Percentiles rank a stretch among this genome's conserved stretches.
Conservation (phyloP, 371 early-diverging fungal genomes). For the Mucor piriformis region DNA sequence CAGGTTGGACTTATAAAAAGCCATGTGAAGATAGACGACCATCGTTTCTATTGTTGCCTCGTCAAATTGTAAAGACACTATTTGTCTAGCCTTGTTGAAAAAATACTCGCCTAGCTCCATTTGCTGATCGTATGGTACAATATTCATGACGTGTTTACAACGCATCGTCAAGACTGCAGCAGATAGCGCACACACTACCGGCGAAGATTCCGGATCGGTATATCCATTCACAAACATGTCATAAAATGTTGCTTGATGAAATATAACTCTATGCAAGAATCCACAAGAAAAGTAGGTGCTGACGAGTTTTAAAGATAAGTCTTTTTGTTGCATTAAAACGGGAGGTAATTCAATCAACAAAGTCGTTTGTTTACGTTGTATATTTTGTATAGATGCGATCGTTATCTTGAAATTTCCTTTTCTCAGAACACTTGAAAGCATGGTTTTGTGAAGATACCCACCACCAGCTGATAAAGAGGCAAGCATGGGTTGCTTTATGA, state of each 20-base stretch:
- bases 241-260: conserved; percentile 41
- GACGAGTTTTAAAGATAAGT: conserved; percentile 22
- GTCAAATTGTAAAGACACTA: conserved; percentile 34
- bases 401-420: conserved; percentile 10
- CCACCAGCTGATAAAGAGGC: conserved; percentile 13
- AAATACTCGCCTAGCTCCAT: conserved; percentile 24
- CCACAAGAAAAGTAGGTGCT: conserved; percentile 42
- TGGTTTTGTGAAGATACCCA: conserved; percentile 12
- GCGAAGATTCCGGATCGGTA: conserved; percentile 31
- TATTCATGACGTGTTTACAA: conserved; percentile 25
- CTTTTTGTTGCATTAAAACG: neutral
- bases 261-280: conserved; percentile 26
- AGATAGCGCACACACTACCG: conserved; percentile 36
- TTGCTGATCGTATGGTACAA: conserved; percentile 34
- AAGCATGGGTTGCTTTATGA: conserved; percentile 18
- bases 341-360: neutral
- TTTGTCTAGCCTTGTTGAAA: conserved; percentile 23
- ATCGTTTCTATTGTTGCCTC: conserved; percentile 34
- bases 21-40: conserved; percentile 32
- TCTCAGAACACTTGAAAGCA: conserved; percentile 8
- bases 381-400: conserved; percentile 12
- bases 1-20: conserved; percentile 35
- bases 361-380: neutral
- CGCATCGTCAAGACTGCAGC: conserved; percentile 39
- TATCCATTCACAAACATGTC: conserved; percentile 29